phyloP scores from a whole-genome alignment of 2,329 filamentous ascomycete genomes.

The Lachnellula subtilissima region DNA sequence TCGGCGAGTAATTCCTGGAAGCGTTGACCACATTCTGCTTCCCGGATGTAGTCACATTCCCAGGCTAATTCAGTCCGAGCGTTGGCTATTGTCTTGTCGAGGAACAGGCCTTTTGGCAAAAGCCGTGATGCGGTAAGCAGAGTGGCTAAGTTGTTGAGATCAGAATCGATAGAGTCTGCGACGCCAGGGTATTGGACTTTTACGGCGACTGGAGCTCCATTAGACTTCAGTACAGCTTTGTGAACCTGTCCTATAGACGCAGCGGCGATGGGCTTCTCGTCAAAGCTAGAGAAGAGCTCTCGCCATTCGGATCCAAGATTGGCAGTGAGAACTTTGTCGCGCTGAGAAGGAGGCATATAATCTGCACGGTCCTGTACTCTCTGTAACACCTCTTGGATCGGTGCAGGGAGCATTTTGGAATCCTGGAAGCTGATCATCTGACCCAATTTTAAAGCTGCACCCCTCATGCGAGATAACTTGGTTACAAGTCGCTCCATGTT shows the following conservation, averaged over 20 bases:
- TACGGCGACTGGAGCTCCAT: slow-evolving; percentile 74
- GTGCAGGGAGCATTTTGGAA: slow-evolving; percentile 83
- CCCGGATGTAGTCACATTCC: slow-evolving; percentile 94
- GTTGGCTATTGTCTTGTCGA: slow-evolving; percentile 97
- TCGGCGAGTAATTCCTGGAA: slow-evolving; percentile 75
- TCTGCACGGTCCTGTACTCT: slow-evolving; percentile 94
- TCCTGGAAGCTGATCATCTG: slow-evolving; percentile 99
- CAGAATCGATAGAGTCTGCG: slow-evolving; percentile 91
- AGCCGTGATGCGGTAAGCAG: slow-evolving; percentile 86
- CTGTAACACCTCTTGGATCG: slow-evolving; percentile 85
- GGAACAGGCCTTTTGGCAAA: slow-evolving; percentile 84
- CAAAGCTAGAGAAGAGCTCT: slow-evolving; percentile 75
- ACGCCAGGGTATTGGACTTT: slow-evolving; percentile 98
- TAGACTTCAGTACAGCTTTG: slow-evolving; percentile 72
- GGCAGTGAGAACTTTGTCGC: slow-evolving; percentile 71
- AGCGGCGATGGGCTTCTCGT: slow-evolving; percentile 87
- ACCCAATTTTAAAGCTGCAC: slow-evolving; percentile 91
- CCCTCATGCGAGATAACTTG: slow-evolving; percentile 92
- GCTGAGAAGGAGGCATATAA: slow-evolving; percentile 95
- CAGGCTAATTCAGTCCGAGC: slow-evolving; percentile 86
- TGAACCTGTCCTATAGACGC: slow-evolving; percentile 98
- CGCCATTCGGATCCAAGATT: slow-evolving; percentile 85
- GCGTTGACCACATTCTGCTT: slow-evolving; percentile 72
- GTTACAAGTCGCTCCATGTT: slow-evolving; percentile 93
- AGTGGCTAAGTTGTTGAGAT: slow-evolving; percentile 87